Conservation (phyloP, 2,329 filamentous ascomycete species). For the Diaporthe sp. region DNA sequence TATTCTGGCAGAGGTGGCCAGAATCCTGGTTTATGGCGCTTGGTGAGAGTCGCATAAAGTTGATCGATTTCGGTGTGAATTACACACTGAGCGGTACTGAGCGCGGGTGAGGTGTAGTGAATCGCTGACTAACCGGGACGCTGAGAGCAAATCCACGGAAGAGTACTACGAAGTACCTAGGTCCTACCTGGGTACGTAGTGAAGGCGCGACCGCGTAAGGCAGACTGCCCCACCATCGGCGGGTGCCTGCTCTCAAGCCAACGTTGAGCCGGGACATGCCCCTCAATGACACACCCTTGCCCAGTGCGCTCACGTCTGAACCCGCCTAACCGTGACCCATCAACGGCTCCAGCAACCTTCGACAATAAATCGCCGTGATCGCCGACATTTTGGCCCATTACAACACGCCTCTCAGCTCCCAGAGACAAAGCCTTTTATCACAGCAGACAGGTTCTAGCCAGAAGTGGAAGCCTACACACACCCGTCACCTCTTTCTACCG, state of each 20-base stretch:
- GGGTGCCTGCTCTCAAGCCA: not conserved
- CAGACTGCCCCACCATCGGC: slow-evolving; percentile 12
- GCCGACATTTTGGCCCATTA: not conserved
- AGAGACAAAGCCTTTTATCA: not conserved
- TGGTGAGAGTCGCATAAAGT: too few species aligned
- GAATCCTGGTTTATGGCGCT: too few species aligned
- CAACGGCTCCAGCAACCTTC: not conserved
- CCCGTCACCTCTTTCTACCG: slow-evolving; percentile 16
- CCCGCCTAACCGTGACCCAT: not conserved
- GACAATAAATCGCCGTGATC: slow-evolving; percentile 2
- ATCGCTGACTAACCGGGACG: too few species aligned
- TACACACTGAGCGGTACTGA: too few species aligned
- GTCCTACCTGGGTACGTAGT: too few species aligned
- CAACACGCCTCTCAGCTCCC: not conserved
- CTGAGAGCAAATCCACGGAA: too few species aligned
- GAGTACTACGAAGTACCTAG: too few species aligned
- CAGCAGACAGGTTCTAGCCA: not conserved
- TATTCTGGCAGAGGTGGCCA: too few species aligned
- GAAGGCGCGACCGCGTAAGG: not conserved
- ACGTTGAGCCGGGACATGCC: slow-evolving; percentile 12
- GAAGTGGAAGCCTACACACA: not conserved
- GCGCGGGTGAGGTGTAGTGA: too few species aligned
- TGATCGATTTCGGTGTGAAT: too few species aligned
- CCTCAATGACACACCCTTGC: slow-evolving; percentile 23
- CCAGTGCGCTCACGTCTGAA: not conserved